These are phyloP conservation scores for Mortierella claussenii DNA, from an alignment of 192 early-diverging fungal genomes.

Conservation along the genomic window DNA sequence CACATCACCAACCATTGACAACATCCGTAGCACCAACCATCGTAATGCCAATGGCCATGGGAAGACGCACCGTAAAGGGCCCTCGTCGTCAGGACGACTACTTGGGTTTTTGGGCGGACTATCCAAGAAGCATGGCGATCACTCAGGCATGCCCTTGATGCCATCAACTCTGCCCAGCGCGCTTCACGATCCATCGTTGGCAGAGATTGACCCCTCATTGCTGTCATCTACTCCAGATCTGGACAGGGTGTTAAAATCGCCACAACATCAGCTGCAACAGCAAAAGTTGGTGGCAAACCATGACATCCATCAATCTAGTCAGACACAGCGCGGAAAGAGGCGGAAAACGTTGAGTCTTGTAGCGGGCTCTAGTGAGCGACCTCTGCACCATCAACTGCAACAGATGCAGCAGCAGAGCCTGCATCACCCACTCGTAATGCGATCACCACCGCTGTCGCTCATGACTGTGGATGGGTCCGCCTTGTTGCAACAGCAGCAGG, in stretches of 20 bases:
- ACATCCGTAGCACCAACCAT: not conserved
- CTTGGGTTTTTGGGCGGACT: slow-evolving; percentile 39
- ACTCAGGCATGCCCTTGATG: not conserved
- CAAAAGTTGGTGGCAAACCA: not conserved
- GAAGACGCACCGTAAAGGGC: slow-evolving; percentile 32
- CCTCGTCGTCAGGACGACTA: slow-evolving; percentile 39
- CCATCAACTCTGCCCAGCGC: not conserved
- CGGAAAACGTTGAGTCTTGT: slow-evolving; percentile 46
- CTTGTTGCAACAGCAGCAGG: not conserved
- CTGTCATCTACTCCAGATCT: no score
- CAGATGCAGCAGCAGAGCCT: slow-evolving; percentile 37
- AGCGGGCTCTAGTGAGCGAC: slow-evolving; percentile 20
- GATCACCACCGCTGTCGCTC: slow-evolving; percentile 8
- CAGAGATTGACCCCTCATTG: slow-evolving; percentile 21
- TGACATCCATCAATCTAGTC: slow-evolving; percentile 28
- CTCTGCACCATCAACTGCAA: slow-evolving; percentile 12
- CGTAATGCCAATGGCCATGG: slow-evolving; percentile 3
- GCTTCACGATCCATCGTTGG: slow-evolving; percentile 4
- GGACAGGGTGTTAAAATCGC: not conserved
- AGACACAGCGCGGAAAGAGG: slow-evolving; percentile 37
- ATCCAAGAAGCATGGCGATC: slow-evolving; percentile 44
- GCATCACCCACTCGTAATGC: slow-evolving; percentile 18
- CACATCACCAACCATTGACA: not conserved
- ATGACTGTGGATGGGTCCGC: not conserved
- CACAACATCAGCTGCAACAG: slow-evolving; percentile 9